phyloP scores from a whole-genome alignment of 2,329 filamentous ascomycete species.

The Trichothecium roseum region DNA sequence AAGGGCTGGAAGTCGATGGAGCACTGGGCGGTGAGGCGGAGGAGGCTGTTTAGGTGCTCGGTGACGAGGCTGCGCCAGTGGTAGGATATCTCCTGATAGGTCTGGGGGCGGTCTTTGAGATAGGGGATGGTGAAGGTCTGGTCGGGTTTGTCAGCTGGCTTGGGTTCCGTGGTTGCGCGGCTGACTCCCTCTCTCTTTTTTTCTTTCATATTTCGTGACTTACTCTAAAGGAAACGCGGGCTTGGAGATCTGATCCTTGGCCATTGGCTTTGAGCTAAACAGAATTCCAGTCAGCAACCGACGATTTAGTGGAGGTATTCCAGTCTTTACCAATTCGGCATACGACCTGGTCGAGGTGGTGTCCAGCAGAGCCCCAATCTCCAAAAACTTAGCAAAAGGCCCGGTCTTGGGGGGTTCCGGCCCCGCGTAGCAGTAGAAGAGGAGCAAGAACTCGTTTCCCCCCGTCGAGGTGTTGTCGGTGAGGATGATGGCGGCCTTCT shows the following conservation, averaged over 20 bases:
- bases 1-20: slow-evolving; percentile 21
- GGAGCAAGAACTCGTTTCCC: slow-evolving; percentile 11
- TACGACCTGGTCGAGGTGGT: slow-evolving; percentile 17
- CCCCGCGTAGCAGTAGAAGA: slow-evolving; percentile 24
- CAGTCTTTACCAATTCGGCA: slow-evolving; percentile 15
- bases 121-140: slow-evolving; percentile 16
- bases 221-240: slow-evolving; percentile 11
- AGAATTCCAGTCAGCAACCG: not conserved
- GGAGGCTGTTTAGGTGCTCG: slow-evolving; percentile 13
- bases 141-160: not conserved
- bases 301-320: not conserved
- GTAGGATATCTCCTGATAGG: slow-evolving; percentile 21
- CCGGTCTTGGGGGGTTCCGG: slow-evolving; percentile 16
- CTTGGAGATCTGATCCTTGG: slow-evolving; percentile 4
- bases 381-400: slow-evolving; percentile 19
- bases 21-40: slow-evolving; percentile 13
- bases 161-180: no score
- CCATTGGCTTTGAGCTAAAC: slow-evolving; percentile 10
- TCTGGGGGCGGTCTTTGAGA: slow-evolving; percentile 11
- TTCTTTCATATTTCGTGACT: not conserved
- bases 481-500: slow-evolving; percentile 19
- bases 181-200: not conserved
- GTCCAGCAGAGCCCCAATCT: slow-evolving; percentile 13
- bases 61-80: slow-evolving; percentile 15
- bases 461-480: slow-evolving; percentile 11